Base-by-base conservation (phyloP, 306 rosid species). In the Fragaria nilgerrensis region DNA sequence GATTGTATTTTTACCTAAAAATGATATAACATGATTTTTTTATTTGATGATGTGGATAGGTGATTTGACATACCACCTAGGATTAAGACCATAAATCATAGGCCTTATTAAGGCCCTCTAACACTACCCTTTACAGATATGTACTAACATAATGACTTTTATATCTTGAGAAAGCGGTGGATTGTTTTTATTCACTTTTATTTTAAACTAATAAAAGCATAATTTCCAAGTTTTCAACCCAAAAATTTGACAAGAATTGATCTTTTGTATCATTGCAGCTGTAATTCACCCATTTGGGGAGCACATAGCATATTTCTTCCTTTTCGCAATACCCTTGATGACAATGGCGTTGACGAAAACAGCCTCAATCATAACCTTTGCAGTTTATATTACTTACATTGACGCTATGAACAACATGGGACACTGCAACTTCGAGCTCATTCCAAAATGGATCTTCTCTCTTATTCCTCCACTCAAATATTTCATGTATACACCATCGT, bases 361-460 rank as follows among this genome's bases (percentile, higher is more conserved):
- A 4, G 74, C 65, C 17, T 84, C 82, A 2, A 1, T 65, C 3
- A 68, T 0, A 0, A 78, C 81, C 2, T 22, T 81, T 56, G 3
- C 68, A 2, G 81, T 58, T 59, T 88, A 90, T 23, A 20, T 88
- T 4, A 74, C 77, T 6, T 90, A 73, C 67, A 82, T 90, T 71
- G 96, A 90, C 74, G 81, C 87, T 10, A 90, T 90, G 96, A 88
- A 90, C 80, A 90, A 88, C 13, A 70, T 90, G 88, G 93, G 96
- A 64, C 96, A 90, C 41, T 90, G 90, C 78, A 90, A 90, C 75
- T 84, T 90, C 49, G 93, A 90, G 81, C 2, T 88, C 20, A 13
- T 90, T 71, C 93, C 93, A 3, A 81, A 65, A 2, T 52, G 77
- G 50, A 67, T 88, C 44, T 88, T 87, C 77, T 15, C 75, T 2